Base-by-base conservation (phyloP, 306 rosid genomes). In the Trichosanthes truncata region DNA sequence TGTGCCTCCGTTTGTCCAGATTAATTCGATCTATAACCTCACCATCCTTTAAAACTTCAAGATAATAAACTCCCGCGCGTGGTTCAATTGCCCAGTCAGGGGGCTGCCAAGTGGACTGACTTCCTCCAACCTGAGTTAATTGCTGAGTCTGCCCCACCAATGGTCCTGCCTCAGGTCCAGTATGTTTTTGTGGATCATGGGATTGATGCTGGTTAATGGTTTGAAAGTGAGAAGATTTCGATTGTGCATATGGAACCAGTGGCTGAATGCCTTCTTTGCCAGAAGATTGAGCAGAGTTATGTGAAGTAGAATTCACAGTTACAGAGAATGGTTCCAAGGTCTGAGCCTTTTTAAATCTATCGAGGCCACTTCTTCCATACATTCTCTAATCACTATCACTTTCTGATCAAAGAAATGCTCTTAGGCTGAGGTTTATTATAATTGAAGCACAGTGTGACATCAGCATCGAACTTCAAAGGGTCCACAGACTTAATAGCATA, bases 81-180 rank as follows among this genome's bases (percentile, higher is more conserved):
- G 99, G 99, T 82, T 95, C 99, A 63, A 88, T 91, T 10, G 97
- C 97, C 97, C 97, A 95, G 76, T 93, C 97, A 23, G 98, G 98
- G 9, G 99, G 97, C 87, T 88, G 93, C 98, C 98, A 95, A 15
- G 89, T 84, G 0, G 98, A 95, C 81, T 95, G 97, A 49, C 97
- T 93, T 36, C 92, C 96, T 21, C 99, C 97, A 31, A 91, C 79
- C 88, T 91, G 97, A 74, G 95, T 91, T 55, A 82, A 85, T 51
- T 73, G 96, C 75, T 88, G 93, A 65, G 80, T 71, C 88, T 83
- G 91, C 78, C 91, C 93, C 82, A 87, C 83, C 78, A 88, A 80
- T 0, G 96, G 93, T 15, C 93, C 96, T 0, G 91, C 89, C 83
- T 92, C 96, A 55, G 77, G 85, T 46, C 82, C 92, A 21, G 60